Evolutionary conservation across 371 early-diverging fungal genomes (phyloP), one percentile per base, ranked within the genome.

Genomic region (Mortierella sp.): DNA sequence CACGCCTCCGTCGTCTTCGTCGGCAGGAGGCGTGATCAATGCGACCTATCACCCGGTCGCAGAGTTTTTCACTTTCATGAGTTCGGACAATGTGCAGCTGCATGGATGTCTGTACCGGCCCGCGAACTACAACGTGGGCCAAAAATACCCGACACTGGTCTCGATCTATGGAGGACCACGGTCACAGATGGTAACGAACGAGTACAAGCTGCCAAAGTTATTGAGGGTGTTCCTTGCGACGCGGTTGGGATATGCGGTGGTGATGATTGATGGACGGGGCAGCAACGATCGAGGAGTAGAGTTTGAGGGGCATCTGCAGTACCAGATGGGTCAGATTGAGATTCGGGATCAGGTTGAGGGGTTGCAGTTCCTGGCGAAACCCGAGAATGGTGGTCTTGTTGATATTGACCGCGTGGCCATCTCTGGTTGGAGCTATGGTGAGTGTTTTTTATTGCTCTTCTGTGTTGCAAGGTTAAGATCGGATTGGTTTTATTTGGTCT

Each of bases 191-290:
- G 95, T 95, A 21, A 92, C 92, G 41, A 95, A 96, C 80, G 95
- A 95, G 35, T 95, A 91, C 80, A 91, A 93, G 70, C 89, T 92
- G 68, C 93, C 96, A 16, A 91, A 94, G 27, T 79, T 93, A 35
- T 79, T 92, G 38, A 90, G 96, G 0, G 90, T 93, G 41, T 88
- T 94, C 32, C 88, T 95, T 88, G 92, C 94, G 6, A 89, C 91
- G 3, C 87, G 90, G 60, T 88, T 94, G 78, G 95, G 95, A 29
- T 93, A 91, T 89, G 92, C 92, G 2, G 95, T 96, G 0, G 93
- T 96, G 10, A 89, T 95, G 63, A 90, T 96, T 18, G 97, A 96
- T 76, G 92, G 94, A 4, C 92, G 96, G 29, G 97, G 97, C 0
- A 93, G 95, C 1, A 89, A 90, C 27, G 93, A 94, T 72, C 91